These are phyloP conservation scores for Debaryomycetaceae sp. DNA, from an alignment of 1,139 yeast species.

Conservation along the genomic window DNA sequence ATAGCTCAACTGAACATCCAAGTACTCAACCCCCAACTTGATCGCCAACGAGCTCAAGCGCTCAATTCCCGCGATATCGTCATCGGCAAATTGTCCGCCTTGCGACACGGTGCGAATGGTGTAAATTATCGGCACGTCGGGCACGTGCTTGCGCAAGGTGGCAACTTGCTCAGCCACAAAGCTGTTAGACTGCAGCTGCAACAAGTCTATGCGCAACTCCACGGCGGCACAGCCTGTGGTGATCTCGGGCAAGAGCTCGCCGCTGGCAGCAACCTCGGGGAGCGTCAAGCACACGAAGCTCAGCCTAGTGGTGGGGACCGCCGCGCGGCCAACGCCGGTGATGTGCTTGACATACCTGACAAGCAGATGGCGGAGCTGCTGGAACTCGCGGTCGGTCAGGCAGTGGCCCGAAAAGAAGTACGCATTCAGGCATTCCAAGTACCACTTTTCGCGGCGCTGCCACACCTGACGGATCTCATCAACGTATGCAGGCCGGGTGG, in stretches of 20 bases:
- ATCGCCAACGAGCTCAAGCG: constrained; percentile 58
- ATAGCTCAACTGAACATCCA: constrained; percentile 50
- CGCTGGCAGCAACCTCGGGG: constrained; percentile 46
- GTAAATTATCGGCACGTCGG: constrained; percentile 73
- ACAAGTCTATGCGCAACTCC: constrained; percentile 75
- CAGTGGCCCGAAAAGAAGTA: constrained; percentile 78
- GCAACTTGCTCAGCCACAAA: constrained; percentile 77
- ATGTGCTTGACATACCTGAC: constrained; percentile 54
- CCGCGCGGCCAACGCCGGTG: constrained; percentile 46
- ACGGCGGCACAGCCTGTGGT: constrained; percentile 74
- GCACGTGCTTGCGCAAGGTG: constrained; percentile 54
- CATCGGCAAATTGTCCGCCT: constrained; percentile 71
- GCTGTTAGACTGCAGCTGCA: constrained; percentile 44
- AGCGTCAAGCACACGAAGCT: constrained; percentile 70
- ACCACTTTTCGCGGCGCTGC: constrained; percentile 76
- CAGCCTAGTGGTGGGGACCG: constrained; percentile 54
- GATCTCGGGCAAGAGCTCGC: constrained; percentile 46
- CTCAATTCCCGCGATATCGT: constrained; percentile 43
- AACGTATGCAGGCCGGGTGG: constrained; percentile 80
- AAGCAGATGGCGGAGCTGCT: constrained; percentile 56
- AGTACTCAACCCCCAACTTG: constrained; percentile 58
- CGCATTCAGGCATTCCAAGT: constrained; percentile 74
- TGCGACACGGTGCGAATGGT: constrained; percentile 75
- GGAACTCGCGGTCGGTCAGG: constrained; percentile 49
- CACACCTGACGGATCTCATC: constrained; percentile 82